phyloP scores from a whole-genome alignment of 148 eudicot species.

The Amaranthus hypochondriacus region DNA sequence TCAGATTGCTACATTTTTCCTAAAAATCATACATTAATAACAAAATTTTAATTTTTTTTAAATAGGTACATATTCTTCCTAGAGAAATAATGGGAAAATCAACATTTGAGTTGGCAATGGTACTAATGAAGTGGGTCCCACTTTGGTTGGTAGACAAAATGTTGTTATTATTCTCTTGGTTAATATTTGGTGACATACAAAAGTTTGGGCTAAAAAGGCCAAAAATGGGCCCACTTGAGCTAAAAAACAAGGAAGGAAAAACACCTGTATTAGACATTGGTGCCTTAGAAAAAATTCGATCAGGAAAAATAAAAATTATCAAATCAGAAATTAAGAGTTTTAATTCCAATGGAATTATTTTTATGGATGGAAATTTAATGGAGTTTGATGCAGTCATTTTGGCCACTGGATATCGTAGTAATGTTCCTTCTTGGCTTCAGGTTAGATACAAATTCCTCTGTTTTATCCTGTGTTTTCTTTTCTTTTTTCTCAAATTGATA shows the following conservation, averaged over 20 bases:
- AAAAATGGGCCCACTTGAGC: constrained; percentile 58
- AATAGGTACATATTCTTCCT: constrained; percentile 78
- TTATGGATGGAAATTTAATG: constrained; percentile 46
- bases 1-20: no score
- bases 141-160: constrained; percentile 78
- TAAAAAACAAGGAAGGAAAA: constrained; percentile 69
- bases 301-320: constrained; percentile 56
- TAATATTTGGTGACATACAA: constrained; percentile 51
- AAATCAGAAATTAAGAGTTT: constrained; percentile 62
- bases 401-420: constrained; percentile 89
- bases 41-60: background rate
- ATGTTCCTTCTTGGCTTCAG: constrained; percentile 90
- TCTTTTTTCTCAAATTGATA: background rate
- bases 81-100: constrained; percentile 74
- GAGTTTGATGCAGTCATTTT: constrained; percentile 64
- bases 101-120: constrained; percentile 57
- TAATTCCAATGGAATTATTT: constrained; percentile 32
- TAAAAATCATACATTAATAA: no score
- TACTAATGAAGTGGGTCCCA: constrained; percentile 78
- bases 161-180: constrained; percentile 57
- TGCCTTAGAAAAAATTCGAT: constrained; percentile 56
- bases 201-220: constrained; percentile 68
- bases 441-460: constrained; percentile 38
- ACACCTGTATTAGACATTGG: constrained; percentile 88
- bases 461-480: constrained; percentile 18